Conservation (phyloP, 768 basidiomycete genomes). For the Boletus rufocinnamomeus region DNA sequence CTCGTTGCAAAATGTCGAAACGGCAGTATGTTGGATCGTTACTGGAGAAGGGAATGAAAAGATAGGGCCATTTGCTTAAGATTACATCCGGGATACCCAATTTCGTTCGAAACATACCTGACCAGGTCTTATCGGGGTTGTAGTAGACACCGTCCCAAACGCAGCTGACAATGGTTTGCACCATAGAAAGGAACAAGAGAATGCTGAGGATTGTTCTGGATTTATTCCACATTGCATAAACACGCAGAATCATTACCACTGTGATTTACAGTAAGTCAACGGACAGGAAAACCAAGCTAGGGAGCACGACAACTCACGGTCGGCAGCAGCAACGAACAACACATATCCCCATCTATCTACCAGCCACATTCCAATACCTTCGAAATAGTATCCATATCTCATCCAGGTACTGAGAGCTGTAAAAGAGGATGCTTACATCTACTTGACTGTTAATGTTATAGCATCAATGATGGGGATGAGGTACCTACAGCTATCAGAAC, state of each 20-base stretch:
- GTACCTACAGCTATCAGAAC: slow-evolving; percentile 6
- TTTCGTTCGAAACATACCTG: neutral
- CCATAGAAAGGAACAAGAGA: no score
- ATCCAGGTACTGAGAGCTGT: no score
- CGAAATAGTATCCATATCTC: no score
- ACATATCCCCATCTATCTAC: slow-evolving; percentile 10
- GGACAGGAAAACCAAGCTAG: neutral
- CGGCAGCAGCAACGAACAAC: slow-evolving; percentile 17
- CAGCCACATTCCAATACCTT: slow-evolving; percentile 7
- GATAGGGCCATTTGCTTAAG: neutral
- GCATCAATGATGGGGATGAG: neutral
- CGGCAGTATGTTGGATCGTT: no score
- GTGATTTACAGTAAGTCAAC: neutral
- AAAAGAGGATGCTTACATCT: slow-evolving; percentile 16
- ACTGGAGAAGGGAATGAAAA: no score
- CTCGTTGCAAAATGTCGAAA: no score
- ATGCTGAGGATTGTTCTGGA: no score
- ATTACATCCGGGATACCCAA: neutral
- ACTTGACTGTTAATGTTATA: neutral
- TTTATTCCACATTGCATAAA: no score
- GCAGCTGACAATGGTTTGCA: no score
- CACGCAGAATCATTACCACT: slow-evolving; percentile 22
- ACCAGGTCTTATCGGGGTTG: neutral
- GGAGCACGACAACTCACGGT: slow-evolving; percentile 11
- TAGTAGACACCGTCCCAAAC: no score